Conservation (phyloP, 2,329 filamentous ascomycete genomes). For the Epichloe amarillans region DNA sequence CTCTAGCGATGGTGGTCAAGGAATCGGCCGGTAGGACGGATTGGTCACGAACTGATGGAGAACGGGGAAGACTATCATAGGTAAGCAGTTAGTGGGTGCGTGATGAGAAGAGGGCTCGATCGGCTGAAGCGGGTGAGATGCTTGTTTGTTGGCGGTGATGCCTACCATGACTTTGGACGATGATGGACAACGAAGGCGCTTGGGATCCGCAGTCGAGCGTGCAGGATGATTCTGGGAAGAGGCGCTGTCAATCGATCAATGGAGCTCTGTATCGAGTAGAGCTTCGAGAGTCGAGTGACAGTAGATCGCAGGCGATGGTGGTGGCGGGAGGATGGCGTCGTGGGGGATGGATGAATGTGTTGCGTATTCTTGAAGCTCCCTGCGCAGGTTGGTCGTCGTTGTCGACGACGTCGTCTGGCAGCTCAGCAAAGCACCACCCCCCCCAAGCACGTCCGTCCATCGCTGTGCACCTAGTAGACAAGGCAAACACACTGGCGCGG, state of each 20-base stretch:
- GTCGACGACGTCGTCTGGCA: not conserved
- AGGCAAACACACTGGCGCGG: slow-evolving; percentile 17
- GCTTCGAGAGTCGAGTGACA: not conserved
- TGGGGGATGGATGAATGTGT: slow-evolving; percentile 5
- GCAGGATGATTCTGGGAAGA: not conserved
- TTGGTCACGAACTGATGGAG: slow-evolving; percentile 66
- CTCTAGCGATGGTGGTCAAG: not conserved
- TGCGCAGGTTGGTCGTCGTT: not conserved
- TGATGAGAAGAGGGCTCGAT: not conserved
- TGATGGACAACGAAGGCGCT: not conserved
- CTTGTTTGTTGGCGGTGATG: not conserved
- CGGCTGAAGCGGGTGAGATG: not conserved
- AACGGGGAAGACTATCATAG: slow-evolving; percentile 66
- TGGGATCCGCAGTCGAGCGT: not conserved
- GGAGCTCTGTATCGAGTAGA: not conserved
- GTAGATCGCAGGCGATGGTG: not conserved
- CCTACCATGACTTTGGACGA: slow-evolving; percentile 2
- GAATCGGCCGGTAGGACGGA: not conserved
- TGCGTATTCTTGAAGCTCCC: not conserved
- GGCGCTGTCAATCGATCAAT: not conserved
- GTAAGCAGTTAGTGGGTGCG: slow-evolving; percentile 15
- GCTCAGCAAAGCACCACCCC: not conserved
- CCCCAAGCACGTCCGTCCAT: not conserved
- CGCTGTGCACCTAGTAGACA: not conserved
- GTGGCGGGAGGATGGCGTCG: not conserved